Percentiles rank a stretch among this genome's conserved stretches.
Evolutionary conservation across 768 basidiomycete genomes (phyloP).

Genomic region (Astraeus odoratus): DNA sequence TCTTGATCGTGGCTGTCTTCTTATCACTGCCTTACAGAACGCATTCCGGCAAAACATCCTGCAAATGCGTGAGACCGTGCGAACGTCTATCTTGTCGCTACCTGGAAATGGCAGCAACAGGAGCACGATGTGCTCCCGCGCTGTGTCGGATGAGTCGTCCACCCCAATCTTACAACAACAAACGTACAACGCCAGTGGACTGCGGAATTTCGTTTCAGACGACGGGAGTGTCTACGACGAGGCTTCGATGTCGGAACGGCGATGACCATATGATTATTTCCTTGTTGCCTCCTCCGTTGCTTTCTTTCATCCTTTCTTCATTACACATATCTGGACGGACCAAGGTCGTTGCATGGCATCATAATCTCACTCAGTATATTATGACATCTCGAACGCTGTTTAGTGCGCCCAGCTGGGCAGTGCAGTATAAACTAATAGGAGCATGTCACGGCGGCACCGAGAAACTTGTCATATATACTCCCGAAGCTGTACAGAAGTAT

Average conservation of each 20-base stretch:
- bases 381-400: no score
- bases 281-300: no score
- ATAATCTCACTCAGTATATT: no score
- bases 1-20: neutral
- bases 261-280: neutral
- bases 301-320: no score
- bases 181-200: slow-evolving; percentile 38
- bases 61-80: slow-evolving; percentile 72
- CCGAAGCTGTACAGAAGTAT: no score
- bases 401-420: no score
- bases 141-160: slow-evolving; percentile 47
- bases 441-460: no score
- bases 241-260: slow-evolving; percentile 35
- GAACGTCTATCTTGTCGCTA: slow-evolving; percentile 56
- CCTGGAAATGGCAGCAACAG: slow-evolving; percentile 40
- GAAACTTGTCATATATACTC: no score
- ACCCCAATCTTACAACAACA: slow-evolving; percentile 46
- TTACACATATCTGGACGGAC: no score
- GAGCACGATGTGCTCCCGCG: slow-evolving; percentile 43
- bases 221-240: slow-evolving; percentile 46
- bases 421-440: no score
- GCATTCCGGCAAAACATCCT: slow-evolving; percentile 75
- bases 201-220: slow-evolving; percentile 47
- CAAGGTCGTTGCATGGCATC: no score
- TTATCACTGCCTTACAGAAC: slow-evolving; percentile 35